Percentiles rank a stretch among this genome's conserved stretches.
phyloP scores from a whole-genome alignment of 371 early-diverging fungal species.

The Mucor lusitanicus region DNA sequence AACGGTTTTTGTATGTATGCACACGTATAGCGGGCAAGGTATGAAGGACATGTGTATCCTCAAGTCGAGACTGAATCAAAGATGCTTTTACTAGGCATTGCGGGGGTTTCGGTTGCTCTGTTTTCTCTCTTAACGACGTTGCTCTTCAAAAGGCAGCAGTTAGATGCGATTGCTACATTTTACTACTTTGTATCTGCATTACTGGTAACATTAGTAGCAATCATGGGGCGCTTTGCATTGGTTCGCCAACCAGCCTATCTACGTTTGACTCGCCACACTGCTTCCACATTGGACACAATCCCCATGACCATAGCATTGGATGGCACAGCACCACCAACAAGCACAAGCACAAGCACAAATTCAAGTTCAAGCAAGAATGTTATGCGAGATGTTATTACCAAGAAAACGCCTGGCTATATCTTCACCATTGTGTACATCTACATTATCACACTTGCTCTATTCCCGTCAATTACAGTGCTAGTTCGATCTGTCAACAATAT shows the following conservation, averaged over 20 bases:
- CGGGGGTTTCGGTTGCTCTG: constrained; percentile 61
- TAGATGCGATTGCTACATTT: constrained; percentile 43
- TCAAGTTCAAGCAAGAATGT: neutral
- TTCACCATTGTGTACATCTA: constrained; percentile 61
- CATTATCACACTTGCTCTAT: constrained; percentile 67
- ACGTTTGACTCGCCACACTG: neutral
- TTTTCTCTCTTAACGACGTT: constrained; percentile 50
- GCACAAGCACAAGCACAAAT: neutral
- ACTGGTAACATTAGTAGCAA: constrained; percentile 40
- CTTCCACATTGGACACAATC: neutral
- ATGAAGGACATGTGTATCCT: neutral
- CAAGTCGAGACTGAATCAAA: neutral
- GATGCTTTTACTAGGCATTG: constrained; percentile 36
- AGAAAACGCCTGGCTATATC: constrained; percentile 36
- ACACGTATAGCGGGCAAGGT: constrained; percentile 52
- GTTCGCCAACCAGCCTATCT: constrained; percentile 41
- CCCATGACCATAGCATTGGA: neutral
- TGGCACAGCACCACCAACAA: neutral
- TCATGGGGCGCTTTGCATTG: constrained; percentile 47
- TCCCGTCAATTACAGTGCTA: constrained; percentile 74
- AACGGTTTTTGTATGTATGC: neutral
- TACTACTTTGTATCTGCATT: constrained; percentile 56
- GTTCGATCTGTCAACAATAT: constrained; percentile 54
- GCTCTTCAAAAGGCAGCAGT: neutral
- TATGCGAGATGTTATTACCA: constrained; percentile 11